Evolutionary conservation across 2,329 filamentous ascomycete species (phyloP), one percentile per base, ranked within the genome.

Genomic region (Ceratocystis cubensis): DNA sequence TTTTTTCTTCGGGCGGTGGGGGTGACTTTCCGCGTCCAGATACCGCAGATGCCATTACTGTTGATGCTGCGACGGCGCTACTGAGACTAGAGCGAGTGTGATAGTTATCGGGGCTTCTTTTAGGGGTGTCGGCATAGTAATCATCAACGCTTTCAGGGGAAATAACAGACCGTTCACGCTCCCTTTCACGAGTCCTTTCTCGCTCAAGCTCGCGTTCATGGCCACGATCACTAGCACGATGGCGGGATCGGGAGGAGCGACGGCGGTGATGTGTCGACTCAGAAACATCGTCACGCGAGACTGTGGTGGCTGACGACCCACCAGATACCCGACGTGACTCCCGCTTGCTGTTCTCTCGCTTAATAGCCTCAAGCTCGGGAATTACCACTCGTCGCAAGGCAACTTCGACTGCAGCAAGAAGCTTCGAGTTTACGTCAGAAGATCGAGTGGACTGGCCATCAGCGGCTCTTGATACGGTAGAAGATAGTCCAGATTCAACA

Each of bases 361-460:
- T 96, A 65, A 99, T 79, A 8, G 91, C 90, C 71, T 91, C 93
- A 57, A 99, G 80, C 75, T 99, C 93, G 0, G 94, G 94, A 2
- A 99, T 78, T 65, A 96, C 96, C 63, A 96, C 81, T 62, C 91
- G 84, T 69, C 91, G 87, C 72, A 96, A 96, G 15, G 91, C 91
- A 76, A 96, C 91, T 76, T 96, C 92, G 2, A 96, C 92, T 0
- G 91, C 94, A 72, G 94, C 89, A 1, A 96, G 81, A 1, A 96
- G 78, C 73, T 91, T 94, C 0, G 92, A 92, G 72, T 96, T 96
- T 76, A 90, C 89, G 28, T 78, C 76, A 65, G 82, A 84, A 33
- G 82, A 84, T 28, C 78, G 79, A 68, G 78, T 75, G 44, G 82
- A 82, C 72, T 82, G 78, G 69, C 81, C 78, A 70, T 84, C 81